Conservation (phyloP, 495 filamentous ascomycete genomes). For the Entonaema liquescens region DNA sequence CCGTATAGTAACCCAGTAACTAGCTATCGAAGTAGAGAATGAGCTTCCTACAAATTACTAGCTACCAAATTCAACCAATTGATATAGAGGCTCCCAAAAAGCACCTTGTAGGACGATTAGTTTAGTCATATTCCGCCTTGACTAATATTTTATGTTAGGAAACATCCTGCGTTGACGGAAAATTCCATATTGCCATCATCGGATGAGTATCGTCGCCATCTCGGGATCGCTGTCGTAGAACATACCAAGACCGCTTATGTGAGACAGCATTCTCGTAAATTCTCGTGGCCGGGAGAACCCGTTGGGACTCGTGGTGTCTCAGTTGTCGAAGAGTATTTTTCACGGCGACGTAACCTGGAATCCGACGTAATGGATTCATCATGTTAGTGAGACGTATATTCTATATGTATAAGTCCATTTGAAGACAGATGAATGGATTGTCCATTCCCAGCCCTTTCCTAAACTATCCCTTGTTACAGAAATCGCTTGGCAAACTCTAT, state of each 20-base stretch:
- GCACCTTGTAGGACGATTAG: background rate
- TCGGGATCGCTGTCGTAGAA: background rate
- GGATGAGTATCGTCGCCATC: background rate
- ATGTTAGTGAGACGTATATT: background rate
- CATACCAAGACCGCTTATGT: background rate
- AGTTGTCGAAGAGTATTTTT: background rate
- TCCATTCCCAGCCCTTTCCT: background rate
- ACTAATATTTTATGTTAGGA: too few species aligned
- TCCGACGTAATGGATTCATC: background rate
- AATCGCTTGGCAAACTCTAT: too few species aligned
- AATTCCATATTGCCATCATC: background rate
- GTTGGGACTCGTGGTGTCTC: background rate
- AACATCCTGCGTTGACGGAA: background rate
- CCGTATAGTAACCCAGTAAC: too few species aligned
- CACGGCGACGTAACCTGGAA: background rate
- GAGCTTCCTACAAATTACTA: background rate
- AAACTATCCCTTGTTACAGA: background rate
- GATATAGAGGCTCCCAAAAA: background rate
- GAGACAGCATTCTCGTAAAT: conserved; percentile 1
- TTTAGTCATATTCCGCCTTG: background rate
- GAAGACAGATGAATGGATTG: background rate
- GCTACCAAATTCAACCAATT: background rate
- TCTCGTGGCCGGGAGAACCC: background rate
- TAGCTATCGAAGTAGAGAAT: background rate
- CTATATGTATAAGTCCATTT: background rate